A percentile compares a stretch with the other conserved stretches of the same genome.
Conservation (phyloP, 2,329 filamentous ascomycete genomes). For the Colletotrichum sp. region DNA sequence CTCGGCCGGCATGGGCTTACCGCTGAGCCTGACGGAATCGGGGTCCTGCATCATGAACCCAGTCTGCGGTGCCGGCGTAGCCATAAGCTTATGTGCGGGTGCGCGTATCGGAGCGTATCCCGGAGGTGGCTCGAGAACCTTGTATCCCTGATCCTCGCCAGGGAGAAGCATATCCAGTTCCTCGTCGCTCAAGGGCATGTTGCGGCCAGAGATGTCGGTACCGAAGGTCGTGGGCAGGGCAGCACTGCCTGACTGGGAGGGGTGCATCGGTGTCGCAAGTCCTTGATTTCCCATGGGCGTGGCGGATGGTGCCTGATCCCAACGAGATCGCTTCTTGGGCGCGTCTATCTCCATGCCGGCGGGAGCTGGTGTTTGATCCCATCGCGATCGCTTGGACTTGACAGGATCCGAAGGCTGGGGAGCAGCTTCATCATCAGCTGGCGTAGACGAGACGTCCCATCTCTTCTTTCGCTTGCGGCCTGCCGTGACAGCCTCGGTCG, state of each 20-base stretch:
- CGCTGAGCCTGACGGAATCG: slow-evolving; percentile 80
- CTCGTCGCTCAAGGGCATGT: slow-evolving; percentile 87
- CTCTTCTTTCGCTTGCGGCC: slow-evolving; percentile 89
- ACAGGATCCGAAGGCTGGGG: slow-evolving; percentile 55
- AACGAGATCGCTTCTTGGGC: slow-evolving; percentile 80
- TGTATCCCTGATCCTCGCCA: slow-evolving; percentile 87
- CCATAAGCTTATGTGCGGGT: slow-evolving; percentile 75
- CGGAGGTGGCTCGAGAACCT: slow-evolving; percentile 86
- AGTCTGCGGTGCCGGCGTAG: slow-evolving; percentile 74
- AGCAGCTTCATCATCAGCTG: slow-evolving; percentile 54
- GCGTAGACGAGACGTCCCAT: slow-evolving; percentile 81
- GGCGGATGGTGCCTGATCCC: slow-evolving; percentile 88
- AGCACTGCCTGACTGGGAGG: slow-evolving; percentile 62
- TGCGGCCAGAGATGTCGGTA: slow-evolving; percentile 79
- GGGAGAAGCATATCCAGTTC: slow-evolving; percentile 92
- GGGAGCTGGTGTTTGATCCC: slow-evolving; percentile 80
- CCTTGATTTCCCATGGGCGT: slow-evolving; percentile 77
- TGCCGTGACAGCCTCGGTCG: slow-evolving; percentile 65
- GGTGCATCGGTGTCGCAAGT: slow-evolving; percentile 80
- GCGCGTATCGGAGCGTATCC: slow-evolving; percentile 88
- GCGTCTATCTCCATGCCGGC: slow-evolving; percentile 57
- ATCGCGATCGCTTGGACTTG: slow-evolving; percentile 80
- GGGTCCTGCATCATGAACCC: slow-evolving; percentile 99
- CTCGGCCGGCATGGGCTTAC: slow-evolving; percentile 91
- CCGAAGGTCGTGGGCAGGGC: slow-evolving; percentile 71